Evolutionary conservation across 2,329 filamentous ascomycete genomes (phyloP).

Genomic region (Neofusicoccum kwambonambiense): DNA sequence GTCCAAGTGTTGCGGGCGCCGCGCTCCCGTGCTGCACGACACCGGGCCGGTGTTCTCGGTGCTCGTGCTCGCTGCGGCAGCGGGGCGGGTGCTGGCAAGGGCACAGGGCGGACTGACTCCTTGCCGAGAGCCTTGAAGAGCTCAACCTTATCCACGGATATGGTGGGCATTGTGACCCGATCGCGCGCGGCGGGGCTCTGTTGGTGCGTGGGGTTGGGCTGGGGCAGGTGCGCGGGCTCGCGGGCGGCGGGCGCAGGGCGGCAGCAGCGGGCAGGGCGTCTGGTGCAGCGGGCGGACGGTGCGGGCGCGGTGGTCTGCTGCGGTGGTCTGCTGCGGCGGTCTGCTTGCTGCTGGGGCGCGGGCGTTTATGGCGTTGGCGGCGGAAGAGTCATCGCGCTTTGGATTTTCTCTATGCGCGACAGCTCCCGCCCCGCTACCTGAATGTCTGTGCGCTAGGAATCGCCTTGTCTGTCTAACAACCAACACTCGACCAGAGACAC

Average conservation of each 20-base stretch:
- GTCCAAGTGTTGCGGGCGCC: neutral
- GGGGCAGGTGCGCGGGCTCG: constrained; percentile 3
- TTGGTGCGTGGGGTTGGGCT: constrained; percentile 4
- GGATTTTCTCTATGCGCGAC: constrained; percentile 18
- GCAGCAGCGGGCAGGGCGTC: neutral
- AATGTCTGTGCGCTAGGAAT: constrained; percentile 17
- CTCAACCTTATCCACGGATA: constrained; percentile 91
- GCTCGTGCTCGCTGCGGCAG: constrained; percentile 1
- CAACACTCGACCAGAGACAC: constrained; percentile 19
- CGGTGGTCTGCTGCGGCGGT: neutral
- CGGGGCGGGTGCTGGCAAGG: neutral
- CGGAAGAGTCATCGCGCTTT: constrained; percentile 16
- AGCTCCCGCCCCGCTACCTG: constrained; percentile 17
- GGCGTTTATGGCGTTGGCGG: constrained; percentile 11
- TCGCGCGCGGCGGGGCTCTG: constrained; percentile 13
- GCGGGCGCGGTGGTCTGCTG: neutral
- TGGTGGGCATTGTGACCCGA: constrained; percentile 80
- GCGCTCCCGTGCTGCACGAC: neutral
- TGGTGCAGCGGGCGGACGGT: neutral
- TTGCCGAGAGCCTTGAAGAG: constrained; percentile 90
- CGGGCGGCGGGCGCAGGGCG: neutral
- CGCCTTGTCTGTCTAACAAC: constrained; percentile 19
- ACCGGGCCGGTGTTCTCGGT: neutral
- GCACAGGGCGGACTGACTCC: constrained; percentile 58
- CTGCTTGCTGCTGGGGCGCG: neutral